Conservation (phyloP, 495 filamentous ascomycete genomes). For the Symbiotaphrina buchneri region DNA sequence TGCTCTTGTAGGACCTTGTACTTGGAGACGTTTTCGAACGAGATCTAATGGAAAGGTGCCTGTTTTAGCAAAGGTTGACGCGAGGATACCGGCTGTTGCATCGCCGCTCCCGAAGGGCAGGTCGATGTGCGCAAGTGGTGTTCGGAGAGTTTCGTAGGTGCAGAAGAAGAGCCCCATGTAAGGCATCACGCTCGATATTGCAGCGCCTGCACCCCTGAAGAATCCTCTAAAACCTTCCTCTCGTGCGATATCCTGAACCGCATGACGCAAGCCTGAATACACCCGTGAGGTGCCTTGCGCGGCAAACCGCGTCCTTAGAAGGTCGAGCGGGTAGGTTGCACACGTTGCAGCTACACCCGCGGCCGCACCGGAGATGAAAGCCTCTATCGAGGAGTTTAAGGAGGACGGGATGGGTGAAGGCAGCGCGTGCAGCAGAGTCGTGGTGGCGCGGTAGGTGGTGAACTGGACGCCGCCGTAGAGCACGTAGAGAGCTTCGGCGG, state of each 20-base stretch:
- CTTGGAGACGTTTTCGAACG: constrained; percentile 79
- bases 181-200: constrained; percentile 67
- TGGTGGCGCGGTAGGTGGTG: constrained; percentile 59
- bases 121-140: constrained; percentile 23
- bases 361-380: constrained; percentile 58
- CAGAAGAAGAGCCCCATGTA: constrained; percentile 96
- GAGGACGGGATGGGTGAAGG: constrained; percentile 16
- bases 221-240: constrained; percentile 60
- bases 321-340: constrained; percentile 77
- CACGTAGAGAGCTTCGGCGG: constrained; percentile 84
- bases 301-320: constrained; percentile 85
- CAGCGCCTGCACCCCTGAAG: constrained; percentile 67
- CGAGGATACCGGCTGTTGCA: constrained; percentile 57
- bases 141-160: constrained; percentile 52
- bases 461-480: constrained; percentile 79
- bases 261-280: constrained; percentile 43
- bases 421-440: constrained; percentile 25
- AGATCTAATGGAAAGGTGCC: constrained; percentile 87
- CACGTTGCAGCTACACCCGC: constrained; percentile 67
- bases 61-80: constrained; percentile 66
- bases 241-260: constrained; percentile 45
- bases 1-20: constrained; percentile 68
- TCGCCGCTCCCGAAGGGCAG: constrained; percentile 58
- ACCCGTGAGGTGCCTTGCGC: constrained; percentile 74
- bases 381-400: constrained; percentile 30